Conservation (phyloP, 2,329 filamentous ascomycete species). For the Colletotrichum tabaci region DNA sequence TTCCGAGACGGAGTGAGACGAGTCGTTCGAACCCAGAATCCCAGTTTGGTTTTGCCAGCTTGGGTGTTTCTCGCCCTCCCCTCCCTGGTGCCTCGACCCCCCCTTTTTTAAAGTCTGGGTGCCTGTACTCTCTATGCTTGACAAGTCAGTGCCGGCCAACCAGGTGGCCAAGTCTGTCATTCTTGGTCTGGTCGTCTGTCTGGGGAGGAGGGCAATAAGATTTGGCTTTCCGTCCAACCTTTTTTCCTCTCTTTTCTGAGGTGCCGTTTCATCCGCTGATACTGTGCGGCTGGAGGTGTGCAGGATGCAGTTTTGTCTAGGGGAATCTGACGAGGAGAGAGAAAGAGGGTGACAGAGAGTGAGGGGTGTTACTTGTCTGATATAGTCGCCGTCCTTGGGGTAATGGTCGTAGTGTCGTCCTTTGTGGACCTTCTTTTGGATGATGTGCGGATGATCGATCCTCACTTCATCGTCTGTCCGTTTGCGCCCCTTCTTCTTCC, state of each 20-base stretch:
- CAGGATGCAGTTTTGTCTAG: background rate
- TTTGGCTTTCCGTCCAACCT: conserved; percentile 34
- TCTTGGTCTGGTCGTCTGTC: background rate
- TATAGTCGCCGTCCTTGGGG: conserved; percentile 23
- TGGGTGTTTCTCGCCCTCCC: background rate
- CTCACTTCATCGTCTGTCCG: too few species aligned
- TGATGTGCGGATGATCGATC: conserved; percentile 23
- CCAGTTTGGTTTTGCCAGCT: background rate
- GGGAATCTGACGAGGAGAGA: conserved; percentile 1
- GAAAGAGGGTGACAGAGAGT: too few species aligned
- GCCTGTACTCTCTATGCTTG: background rate
- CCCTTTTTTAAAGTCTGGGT: background rate
- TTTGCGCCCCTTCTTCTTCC: too few species aligned
- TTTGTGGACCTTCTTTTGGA: conserved; percentile 10
- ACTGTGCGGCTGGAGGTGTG: conserved; percentile 14
- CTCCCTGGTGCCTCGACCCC: background rate
- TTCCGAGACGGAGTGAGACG: conserved; percentile 28
- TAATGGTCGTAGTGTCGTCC: background rate
- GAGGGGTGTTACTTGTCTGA: conserved; percentile 16
- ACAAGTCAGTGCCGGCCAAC: background rate
- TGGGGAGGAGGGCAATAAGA: background rate
- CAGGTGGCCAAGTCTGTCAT: conserved; percentile 7
- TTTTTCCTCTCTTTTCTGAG: background rate
- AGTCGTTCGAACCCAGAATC: conserved; percentile 27
- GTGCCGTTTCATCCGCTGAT: conserved; percentile 28